phyloP scores from a whole-genome alignment of 1,139 yeast genomes.

The Torulaspora globosa region DNA sequence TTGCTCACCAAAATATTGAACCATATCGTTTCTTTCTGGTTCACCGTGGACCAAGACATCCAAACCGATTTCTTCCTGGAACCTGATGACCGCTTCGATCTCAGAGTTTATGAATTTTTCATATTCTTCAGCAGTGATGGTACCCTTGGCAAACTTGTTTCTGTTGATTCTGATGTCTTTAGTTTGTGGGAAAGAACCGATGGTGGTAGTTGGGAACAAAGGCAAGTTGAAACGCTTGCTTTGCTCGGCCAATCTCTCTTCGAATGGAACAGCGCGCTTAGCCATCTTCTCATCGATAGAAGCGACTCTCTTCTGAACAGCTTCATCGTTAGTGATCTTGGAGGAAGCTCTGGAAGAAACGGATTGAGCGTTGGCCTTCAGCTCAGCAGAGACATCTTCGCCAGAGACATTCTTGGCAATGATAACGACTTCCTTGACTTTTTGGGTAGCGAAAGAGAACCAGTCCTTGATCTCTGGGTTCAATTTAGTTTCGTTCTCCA shows the following conservation, averaged over 20 bases:
- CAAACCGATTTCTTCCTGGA: conserved; percentile 98
- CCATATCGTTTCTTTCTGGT: conserved; percentile 99
- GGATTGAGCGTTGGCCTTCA: conserved; percentile 83
- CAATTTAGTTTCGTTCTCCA: conserved; percentile 84
- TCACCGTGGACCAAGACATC: conserved; percentile 99
- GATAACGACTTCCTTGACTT: conserved; percentile 83
- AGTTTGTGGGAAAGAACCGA: conserved; percentile 99
- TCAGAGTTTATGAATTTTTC: conserved; percentile 95
- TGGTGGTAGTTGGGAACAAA: conserved; percentile 98
- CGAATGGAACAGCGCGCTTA: conserved; percentile 83
- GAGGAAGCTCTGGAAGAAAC: conserved; percentile 84
- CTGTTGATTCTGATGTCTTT: conserved; percentile 98
- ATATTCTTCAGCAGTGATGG: conserved; percentile 89
- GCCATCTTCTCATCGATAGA: conserved; percentile 74
- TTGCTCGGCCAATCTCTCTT: conserved; percentile 83
- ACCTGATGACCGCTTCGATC: conserved; percentile 90
- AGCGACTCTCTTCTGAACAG: conserved; percentile 84
- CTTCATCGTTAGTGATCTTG: conserved; percentile 82
- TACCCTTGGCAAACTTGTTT: conserved; percentile 97
- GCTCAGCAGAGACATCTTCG: conserved; percentile 60
- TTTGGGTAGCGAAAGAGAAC: conserved; percentile 98
- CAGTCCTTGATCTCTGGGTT: conserved; percentile 90
- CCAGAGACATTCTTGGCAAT: conserved; percentile 87
- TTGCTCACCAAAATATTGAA: conserved; percentile 99
- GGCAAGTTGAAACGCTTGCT: conserved; percentile 87